These are phyloP conservation scores for Peziza echinospora DNA, from an alignment of 495 filamentous ascomycete genomes.

Conservation along the genomic window DNA sequence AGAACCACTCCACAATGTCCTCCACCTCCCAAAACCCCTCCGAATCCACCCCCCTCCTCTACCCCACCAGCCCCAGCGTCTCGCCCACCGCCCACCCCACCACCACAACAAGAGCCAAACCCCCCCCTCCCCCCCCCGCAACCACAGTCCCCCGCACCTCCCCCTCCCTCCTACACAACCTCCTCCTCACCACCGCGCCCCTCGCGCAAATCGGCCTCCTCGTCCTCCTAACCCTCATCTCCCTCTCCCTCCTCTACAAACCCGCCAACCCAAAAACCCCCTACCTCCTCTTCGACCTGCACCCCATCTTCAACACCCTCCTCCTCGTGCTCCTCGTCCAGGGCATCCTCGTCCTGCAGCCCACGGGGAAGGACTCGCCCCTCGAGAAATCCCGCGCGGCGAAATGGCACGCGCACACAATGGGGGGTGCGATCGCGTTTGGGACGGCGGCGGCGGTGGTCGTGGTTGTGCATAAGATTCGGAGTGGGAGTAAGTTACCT, in stretches of 20 bases:
- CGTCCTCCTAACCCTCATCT: conserved; percentile 38
- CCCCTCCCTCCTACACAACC: conserved; percentile 41
- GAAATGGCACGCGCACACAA: conserved; percentile 11
- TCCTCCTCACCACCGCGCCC: conserved; percentile 47
- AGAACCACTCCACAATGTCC: no score
- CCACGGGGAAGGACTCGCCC: conserved; percentile 39
- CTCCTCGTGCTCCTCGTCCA: conserved; percentile 50
- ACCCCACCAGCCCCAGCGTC: background rate
- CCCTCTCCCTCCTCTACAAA: background rate
- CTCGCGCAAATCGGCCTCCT: conserved; percentile 31
- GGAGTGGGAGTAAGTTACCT: background rate
- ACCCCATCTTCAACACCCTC: conserved; percentile 44
- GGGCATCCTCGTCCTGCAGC: conserved; percentile 64
- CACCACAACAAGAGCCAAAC: conserved; percentile 55
- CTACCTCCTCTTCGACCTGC: background rate
- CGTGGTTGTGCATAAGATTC: background rate
- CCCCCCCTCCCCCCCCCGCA: conserved; percentile 46
- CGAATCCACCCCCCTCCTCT: background rate
- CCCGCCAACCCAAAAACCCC: no score
- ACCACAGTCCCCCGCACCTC: conserved; percentile 44
- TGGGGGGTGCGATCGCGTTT: conserved; percentile 26
- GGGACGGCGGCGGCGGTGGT: conserved; percentile 15
- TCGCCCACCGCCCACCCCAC: no score
- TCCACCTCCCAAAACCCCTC: no score
- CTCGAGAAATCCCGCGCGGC: conserved; percentile 47